Percentiles rank a stretch among this genome's conserved stretches.
Evolutionary conservation across 2,329 filamentous ascomycete species (phyloP).

Genomic region (Thielaviopsis cerberus): DNA sequence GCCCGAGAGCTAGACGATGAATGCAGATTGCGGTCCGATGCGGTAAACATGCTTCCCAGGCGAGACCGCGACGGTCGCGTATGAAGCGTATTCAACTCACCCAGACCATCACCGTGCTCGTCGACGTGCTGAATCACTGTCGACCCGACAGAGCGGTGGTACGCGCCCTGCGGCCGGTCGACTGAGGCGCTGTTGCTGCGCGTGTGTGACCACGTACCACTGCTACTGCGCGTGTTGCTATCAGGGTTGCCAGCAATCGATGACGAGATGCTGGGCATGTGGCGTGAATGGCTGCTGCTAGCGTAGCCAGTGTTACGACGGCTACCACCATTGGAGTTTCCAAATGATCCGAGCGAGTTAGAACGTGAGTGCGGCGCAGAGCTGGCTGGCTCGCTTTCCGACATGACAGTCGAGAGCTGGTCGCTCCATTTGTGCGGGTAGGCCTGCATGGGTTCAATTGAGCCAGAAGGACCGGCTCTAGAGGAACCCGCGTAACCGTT

Average conservation of each 20-base stretch:
- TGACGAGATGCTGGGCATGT: conserved; percentile 39
- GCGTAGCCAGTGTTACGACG: conserved; percentile 26
- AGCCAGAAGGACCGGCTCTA: neutral
- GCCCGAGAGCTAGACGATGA: conserved; percentile 32
- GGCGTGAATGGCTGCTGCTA: conserved; percentile 31
- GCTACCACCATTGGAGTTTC: conserved; percentile 18
- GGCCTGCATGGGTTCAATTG: conserved; percentile 23
- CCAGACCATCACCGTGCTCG: conserved; percentile 45
- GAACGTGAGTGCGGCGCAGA: conserved; percentile 18
- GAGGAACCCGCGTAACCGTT: conserved; percentile 1
- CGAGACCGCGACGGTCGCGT: conserved; percentile 35
- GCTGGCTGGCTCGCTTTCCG: conserved; percentile 38
- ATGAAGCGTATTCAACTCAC: conserved; percentile 36
- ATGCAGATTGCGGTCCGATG: conserved; percentile 33
- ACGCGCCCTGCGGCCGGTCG: conserved; percentile 30
- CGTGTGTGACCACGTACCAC: conserved; percentile 20
- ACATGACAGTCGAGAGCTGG: conserved; percentile 44
- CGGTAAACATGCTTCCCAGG: conserved; percentile 30
- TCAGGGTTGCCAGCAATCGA: conserved; percentile 23
- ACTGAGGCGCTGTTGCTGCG: conserved; percentile 27
- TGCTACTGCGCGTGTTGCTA: conserved; percentile 3
- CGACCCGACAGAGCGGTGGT: conserved; percentile 17
- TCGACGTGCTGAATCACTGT: conserved; percentile 35
- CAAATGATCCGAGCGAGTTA: conserved; percentile 23
- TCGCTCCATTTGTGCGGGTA: conserved; percentile 43